phyloP scores from a whole-genome alignment of 495 filamentous ascomycete species.

The Xylaria cubensis region DNA sequence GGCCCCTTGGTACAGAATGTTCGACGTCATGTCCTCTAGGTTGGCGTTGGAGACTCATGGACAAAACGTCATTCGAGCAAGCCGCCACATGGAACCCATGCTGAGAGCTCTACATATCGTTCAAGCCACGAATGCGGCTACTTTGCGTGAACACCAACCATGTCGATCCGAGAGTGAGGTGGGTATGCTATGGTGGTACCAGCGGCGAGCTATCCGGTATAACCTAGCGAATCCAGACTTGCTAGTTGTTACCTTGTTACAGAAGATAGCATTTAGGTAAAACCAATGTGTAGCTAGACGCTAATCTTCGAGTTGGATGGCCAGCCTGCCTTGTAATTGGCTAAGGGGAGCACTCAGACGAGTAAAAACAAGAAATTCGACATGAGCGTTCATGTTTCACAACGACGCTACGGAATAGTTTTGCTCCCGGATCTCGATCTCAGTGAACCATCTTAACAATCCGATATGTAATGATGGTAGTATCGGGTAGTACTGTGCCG shows the following conservation, averaged over 20 bases:
- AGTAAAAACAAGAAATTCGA: slow-evolving; percentile 19
- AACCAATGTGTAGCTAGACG: background rate
- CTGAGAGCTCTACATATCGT: slow-evolving; percentile 24
- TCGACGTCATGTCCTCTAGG: slow-evolving; percentile 39
- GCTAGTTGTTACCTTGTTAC: slow-evolving; percentile 21
- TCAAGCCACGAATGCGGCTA: slow-evolving; percentile 39
- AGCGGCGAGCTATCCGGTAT: background rate
- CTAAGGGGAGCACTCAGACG: background rate
- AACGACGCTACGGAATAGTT: slow-evolving; percentile 1
- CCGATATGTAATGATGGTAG: background rate
- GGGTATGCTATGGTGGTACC: slow-evolving; percentile 12
- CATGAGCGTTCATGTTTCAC: background rate
- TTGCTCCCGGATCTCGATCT: slow-evolving; percentile 16
- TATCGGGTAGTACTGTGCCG: background rate
- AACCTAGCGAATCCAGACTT: background rate
- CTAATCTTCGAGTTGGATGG: background rate
- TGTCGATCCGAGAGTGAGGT: background rate
- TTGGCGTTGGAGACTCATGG: slow-evolving; percentile 10
- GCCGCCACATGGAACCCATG: slow-evolving; percentile 28
- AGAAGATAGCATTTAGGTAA: background rate
- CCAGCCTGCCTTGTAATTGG: background rate
- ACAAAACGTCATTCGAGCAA: slow-evolving; percentile 39
- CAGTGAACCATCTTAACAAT: background rate
- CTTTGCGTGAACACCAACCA: slow-evolving; percentile 3
- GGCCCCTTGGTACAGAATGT: slow-evolving; percentile 28